Percentiles rank a stretch among this genome's conserved stretches.
phyloP scores from a whole-genome alignment of 805 yeast species.

The Yamadazyma sp. region DNA sequence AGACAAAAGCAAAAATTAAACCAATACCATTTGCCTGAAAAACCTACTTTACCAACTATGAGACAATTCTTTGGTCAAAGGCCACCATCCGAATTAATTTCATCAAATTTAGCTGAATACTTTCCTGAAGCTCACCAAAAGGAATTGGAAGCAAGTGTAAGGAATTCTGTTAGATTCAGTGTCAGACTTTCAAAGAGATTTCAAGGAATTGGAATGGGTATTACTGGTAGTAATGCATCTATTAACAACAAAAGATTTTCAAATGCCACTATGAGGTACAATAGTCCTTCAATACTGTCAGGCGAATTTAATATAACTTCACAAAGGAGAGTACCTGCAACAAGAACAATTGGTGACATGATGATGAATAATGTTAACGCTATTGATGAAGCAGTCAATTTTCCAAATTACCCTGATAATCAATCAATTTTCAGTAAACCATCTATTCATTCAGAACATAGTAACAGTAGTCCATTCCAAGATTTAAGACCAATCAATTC shows the following conservation, averaged over 20 bases:
- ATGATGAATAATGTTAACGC: constrained; percentile 53
- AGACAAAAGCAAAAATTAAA: constrained; percentile 20
- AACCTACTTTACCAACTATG: constrained; percentile 18
- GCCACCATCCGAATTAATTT: constrained; percentile 90
- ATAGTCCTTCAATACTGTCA: constrained; percentile 14
- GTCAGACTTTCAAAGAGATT: constrained; percentile 51
- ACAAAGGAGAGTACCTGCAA: constrained; percentile 12
- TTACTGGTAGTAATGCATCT: constrained; percentile 14
- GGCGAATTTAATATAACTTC: constrained; percentile 14
- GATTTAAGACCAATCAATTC: constrained; percentile 16
- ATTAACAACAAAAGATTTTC: constrained; percentile 17
- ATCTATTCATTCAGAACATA: constrained; percentile 17
- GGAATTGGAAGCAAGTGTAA: constrained; percentile 72
- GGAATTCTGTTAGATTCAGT: constrained; percentile 81
- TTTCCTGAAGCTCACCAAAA: constrained; percentile 80
- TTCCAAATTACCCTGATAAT: constrained; percentile 18
- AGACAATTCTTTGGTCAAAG: constrained; percentile 76
- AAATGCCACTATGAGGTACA: constrained; percentile 10
- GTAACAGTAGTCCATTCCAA: constrained; percentile 8
- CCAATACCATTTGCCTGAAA: constrained; percentile 23
- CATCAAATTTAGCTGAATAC: constrained; percentile 83
- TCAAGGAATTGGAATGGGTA: constrained; percentile 12
- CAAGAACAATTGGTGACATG: constrained; percentile 62
- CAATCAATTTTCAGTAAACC: constrained; percentile 25
- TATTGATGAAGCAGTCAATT: constrained; percentile 45